These are phyloP conservation scores for Ogataea kodamae DNA, from an alignment of 805 yeast species.

Conservation along the genomic window DNA sequence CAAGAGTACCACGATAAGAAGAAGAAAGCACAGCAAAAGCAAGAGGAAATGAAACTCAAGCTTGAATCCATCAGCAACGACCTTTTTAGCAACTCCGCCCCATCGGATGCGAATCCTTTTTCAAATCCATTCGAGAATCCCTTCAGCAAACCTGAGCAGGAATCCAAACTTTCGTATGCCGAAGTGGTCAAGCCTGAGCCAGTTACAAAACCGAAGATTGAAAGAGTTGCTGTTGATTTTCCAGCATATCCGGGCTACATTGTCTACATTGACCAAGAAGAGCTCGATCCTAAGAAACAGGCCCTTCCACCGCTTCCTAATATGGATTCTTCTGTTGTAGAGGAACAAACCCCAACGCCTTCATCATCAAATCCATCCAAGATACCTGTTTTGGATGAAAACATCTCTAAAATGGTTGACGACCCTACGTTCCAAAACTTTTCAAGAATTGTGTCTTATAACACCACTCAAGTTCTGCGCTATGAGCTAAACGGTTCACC, in stretches of 20 bases:
- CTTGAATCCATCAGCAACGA: slow-evolving; percentile 38
- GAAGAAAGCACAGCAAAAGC: slow-evolving; percentile 42
- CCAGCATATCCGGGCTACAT: slow-evolving; percentile 65
- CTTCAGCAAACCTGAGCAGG: slow-evolving; percentile 1
- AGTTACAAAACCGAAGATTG: slow-evolving; percentile 2
- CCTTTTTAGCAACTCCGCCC: slow-evolving; percentile 34
- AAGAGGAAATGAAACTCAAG: slow-evolving; percentile 41
- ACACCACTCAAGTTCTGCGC: slow-evolving; percentile 82
- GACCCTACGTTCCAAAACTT: slow-evolving; percentile 81
- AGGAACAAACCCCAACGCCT: slow-evolving; percentile 3
- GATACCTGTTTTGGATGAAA: slow-evolving; percentile 41
- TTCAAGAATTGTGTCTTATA: slow-evolving; percentile 68
- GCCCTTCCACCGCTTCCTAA: slow-evolving; percentile 43
- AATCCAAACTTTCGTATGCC: slow-evolving; percentile 21
- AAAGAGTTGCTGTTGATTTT: slow-evolving; percentile 22
- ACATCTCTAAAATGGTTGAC: slow-evolving; percentile 54
- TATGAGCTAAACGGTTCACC: slow-evolving; percentile 81
- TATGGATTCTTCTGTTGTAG: slow-evolving; percentile 11
- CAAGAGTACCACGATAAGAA: slow-evolving; percentile 39
- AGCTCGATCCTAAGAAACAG: slow-evolving; percentile 47
- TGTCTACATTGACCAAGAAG: slow-evolving; percentile 71
- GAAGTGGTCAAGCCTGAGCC: slow-evolving; percentile 14
- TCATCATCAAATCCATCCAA: slow-evolving; percentile 21
- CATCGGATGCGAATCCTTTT: slow-evolving; percentile 30
- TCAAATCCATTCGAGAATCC: slow-evolving; percentile 17